Evolutionary conservation across 495 filamentous ascomycete genomes (phyloP), one percentile per base, ranked within the genome.

Genomic region (Aspergillus asperescens): DNA sequence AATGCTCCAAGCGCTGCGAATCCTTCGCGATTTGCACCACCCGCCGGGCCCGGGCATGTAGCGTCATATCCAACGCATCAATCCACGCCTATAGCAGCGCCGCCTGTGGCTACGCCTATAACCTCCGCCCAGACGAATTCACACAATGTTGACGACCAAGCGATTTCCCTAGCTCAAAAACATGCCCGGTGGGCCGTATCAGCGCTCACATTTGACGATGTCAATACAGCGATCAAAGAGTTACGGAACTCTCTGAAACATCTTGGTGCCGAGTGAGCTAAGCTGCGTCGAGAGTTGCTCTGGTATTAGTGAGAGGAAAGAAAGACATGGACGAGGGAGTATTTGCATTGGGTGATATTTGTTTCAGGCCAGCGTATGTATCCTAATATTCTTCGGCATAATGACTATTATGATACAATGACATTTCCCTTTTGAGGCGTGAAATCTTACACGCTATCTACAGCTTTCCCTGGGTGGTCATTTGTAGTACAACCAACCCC

Each of bases 141-240:
- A 16, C 64, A 68, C 28, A 35, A 61, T 7, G 66, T 76, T 0
- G 90, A 97, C 63, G 90, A 96, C 62, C 76, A 81, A 54, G 74
- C 87, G 3, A 87, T 96, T 25, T 62, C 78, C 2, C 76, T 80
- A 53, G 93, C 93, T 8, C 90, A 96, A 65, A 98, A 97, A 60
- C 93, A 96, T 72, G 92, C 93, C 0, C 89, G 86, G 61, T 98
- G 91, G 91, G 94, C 93, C 0, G 91, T 97, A 27, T 97, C 93
- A 18, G 93, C 93, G 5, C 71, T 98, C 46, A 93, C 95, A 63
- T 98, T 97, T 67, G 93, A 98, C 62, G 93, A 98, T 71, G 86
- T 95, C 8, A 73, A 84, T 20, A 98, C 94, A 1, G 93, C 93
- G 1, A 84, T 97, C 5, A 85, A 83, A 64, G 91, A 98, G 61